Evolutionary conservation across 2,329 filamentous ascomycete species (phyloP).

Genomic region (Fusarium odoratissimum): DNA sequence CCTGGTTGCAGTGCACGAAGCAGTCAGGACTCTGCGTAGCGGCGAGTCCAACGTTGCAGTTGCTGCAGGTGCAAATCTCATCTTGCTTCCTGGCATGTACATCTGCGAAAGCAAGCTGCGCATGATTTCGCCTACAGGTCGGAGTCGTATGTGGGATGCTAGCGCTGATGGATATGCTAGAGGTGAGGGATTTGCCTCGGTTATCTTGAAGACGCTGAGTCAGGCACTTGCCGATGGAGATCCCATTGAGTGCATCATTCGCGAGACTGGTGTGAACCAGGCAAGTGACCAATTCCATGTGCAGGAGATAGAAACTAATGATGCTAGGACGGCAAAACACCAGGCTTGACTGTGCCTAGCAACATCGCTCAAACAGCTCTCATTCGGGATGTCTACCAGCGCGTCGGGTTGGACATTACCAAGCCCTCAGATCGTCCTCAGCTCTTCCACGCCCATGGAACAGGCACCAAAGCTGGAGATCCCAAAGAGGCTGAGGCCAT

Average conservation of each 20-base stretch:
- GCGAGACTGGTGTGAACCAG: conserved; percentile 8
- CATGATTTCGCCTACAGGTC: conserved; percentile 10
- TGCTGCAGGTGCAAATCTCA: conserved; percentile 18
- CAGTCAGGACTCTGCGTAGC: conserved; percentile 5
- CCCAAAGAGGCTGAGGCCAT: conserved; percentile 26
- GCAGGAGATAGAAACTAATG: fast-evolving
- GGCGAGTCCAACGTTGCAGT: conserved; percentile 22
- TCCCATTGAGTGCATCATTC: conserved; percentile 2
- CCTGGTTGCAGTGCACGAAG: conserved; percentile 26
- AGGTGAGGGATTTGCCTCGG: conserved; percentile 21
- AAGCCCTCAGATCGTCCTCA: neutral
- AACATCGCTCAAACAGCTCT: neutral
- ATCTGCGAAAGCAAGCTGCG: conserved; percentile 10
- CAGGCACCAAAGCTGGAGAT: conserved; percentile 24
- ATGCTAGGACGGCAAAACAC: neutral
- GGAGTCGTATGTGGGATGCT: conserved; percentile 21
- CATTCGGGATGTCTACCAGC: neutral
- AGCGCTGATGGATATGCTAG: conserved; percentile 27
- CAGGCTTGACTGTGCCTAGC: conserved; percentile 2
- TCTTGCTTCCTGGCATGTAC: conserved; percentile 18
- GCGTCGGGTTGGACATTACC: neutral
- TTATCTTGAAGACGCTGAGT: conserved; percentile 26
- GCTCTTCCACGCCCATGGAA: conserved; percentile 25
- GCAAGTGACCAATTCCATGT: neutral
- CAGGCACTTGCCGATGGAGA: neutral